Conservation (phyloP, 2,329 filamentous ascomycete genomes). For the Hymenoscyphus occultus region DNA sequence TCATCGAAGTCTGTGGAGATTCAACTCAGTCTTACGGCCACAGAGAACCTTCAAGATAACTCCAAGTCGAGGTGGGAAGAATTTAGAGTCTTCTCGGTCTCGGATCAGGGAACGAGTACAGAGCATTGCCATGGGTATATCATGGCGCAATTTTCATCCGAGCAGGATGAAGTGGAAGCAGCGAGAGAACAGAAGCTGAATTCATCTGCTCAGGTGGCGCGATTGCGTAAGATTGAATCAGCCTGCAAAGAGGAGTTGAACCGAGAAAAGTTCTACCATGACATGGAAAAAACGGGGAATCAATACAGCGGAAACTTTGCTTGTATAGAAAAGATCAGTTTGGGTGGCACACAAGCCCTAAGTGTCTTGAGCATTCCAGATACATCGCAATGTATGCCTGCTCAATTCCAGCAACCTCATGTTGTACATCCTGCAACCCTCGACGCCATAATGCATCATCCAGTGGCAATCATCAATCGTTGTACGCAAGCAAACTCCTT, state of each 20-base stretch:
- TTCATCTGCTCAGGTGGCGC: constrained; percentile 4
- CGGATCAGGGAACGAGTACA: constrained; percentile 27
- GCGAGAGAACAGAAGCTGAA: constrained; percentile 5
- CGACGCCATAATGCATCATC: constrained; percentile 43
- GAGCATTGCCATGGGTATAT: constrained; percentile 38
- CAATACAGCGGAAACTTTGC: constrained; percentile 8
- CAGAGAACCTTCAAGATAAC: not conserved
- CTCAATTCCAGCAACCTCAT: constrained; percentile 38
- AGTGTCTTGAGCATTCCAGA: constrained; percentile 11
- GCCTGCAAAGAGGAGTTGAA: constrained; percentile 10
- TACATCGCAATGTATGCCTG: constrained; percentile 12
- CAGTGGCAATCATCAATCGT: constrained; percentile 22
- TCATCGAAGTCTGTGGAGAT: constrained; percentile 6
- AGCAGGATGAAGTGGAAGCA: constrained; percentile 13
- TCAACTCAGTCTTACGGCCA: not conserved
- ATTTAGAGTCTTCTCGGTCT: constrained; percentile 9
- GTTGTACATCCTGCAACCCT: constrained; percentile 55
- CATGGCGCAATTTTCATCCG: constrained; percentile 24
- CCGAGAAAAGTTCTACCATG: constrained; percentile 11
- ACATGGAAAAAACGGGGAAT: constrained; percentile 14
- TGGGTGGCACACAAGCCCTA: constrained; percentile 1
- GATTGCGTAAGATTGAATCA: constrained; percentile 7
- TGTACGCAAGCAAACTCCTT: constrained; percentile 42
- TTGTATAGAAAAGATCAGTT: constrained; percentile 3
- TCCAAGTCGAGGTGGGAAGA: constrained; percentile 14